Percentiles rank a stretch among this genome's conserved stretches.
Evolutionary conservation across 441 rosid genomes (phyloP).

Genomic region (Eruca vesicaria): DNA sequence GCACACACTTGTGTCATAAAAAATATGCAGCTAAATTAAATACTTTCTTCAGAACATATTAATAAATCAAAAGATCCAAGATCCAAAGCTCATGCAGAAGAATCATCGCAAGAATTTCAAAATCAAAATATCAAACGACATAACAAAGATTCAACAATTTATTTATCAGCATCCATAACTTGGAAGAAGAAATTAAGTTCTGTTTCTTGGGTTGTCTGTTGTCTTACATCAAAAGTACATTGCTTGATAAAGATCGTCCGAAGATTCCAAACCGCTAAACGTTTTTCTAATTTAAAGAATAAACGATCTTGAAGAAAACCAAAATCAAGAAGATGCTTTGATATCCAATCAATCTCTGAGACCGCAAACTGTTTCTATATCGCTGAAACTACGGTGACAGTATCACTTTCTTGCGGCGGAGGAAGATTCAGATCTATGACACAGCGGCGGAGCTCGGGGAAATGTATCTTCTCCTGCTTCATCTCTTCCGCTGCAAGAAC

Average conservation of each 20-base stretch:
- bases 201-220: neutral
- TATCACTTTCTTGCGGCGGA: constrained; percentile 56
- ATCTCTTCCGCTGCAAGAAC: constrained; percentile 11
- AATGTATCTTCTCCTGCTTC: constrained; percentile 17
- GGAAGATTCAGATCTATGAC: constrained; percentile 79
- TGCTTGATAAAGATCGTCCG: constrained; percentile 12
- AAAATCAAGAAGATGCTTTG: constrained; percentile 20
- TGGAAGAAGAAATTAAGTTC: neutral
- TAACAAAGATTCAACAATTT: constrained; percentile 22
- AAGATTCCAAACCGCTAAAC: constrained; percentile 20
- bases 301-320: constrained; percentile 25
- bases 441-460: constrained; percentile 35
- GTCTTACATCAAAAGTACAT: constrained; percentile 25
- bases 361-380: constrained; percentile 38
- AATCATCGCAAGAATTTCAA: constrained; percentile 29
- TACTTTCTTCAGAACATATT: constrained; percentile 16
- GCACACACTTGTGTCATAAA: constrained; percentile 26
- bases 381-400: constrained; percentile 61
- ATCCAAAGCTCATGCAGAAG: constrained; percentile 32
- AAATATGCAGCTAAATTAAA: constrained; percentile 17
- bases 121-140: constrained; percentile 8
- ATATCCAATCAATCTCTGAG: constrained; percentile 4
- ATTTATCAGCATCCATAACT: neutral
- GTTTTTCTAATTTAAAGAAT: constrained; percentile 4
- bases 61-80: constrained; percentile 49